These are phyloP conservation scores for Metarhizium humberi DNA, from an alignment of 2,329 filamentous ascomycete genomes.

Conservation along the genomic window DNA sequence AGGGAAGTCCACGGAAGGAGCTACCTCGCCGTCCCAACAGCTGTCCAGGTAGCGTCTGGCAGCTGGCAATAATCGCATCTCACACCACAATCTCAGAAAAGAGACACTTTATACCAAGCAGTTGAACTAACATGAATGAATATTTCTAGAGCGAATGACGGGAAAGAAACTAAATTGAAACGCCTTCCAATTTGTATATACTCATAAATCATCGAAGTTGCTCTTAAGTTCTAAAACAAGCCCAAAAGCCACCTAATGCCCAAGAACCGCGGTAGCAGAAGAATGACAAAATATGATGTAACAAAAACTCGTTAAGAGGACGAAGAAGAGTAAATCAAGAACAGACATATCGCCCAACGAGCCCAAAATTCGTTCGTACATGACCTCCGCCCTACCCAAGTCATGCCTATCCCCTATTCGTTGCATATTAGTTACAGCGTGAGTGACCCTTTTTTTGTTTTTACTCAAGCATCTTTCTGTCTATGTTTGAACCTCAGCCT, in stretches of 20 bases:
- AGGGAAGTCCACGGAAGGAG: background rate
- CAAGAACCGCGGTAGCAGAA: background rate
- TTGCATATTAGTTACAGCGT: slow-evolving; percentile 28
- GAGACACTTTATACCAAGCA: background rate
- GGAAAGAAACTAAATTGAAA: background rate
- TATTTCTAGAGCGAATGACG: background rate
- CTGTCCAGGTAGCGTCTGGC: background rate
- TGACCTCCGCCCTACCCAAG: slow-evolving; percentile 23
- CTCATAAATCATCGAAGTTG: slow-evolving; percentile 2
- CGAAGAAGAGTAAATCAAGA: slow-evolving; percentile 7
- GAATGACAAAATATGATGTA: slow-evolving; percentile 4
- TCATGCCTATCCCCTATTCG: slow-evolving; percentile 18
- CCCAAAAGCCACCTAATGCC: background rate
- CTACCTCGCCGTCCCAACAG: background rate
- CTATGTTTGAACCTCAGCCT: slow-evolving; percentile 22
- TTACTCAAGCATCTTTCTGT: slow-evolving; percentile 20
- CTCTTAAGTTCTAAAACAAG: slow-evolving; percentile 2
- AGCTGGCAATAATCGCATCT: background rate
- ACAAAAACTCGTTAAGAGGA: slow-evolving; percentile 9
- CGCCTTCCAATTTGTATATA: background rate
- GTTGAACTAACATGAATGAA: background rate
- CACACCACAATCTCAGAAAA: background rate
- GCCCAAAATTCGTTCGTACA: slow-evolving; percentile 24
- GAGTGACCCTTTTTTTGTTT: slow-evolving; percentile 15
- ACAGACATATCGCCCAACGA: slow-evolving; percentile 13